Evolutionary conservation across 345 rosid genomes (phyloP).

Genomic region (Ceriops decandra): DNA sequence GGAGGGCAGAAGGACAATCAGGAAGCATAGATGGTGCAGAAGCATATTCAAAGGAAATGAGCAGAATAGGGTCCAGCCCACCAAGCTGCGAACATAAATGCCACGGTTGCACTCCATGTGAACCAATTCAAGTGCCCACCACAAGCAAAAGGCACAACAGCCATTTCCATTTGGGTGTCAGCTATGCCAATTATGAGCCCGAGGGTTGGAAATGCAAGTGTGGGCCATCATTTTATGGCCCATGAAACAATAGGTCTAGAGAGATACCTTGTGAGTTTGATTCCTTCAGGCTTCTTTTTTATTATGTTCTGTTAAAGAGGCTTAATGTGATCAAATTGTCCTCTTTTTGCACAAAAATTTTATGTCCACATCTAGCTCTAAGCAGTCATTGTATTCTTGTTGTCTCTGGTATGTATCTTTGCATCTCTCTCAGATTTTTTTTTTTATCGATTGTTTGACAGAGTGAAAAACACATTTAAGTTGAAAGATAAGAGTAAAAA

Average conservation of each 20-base stretch:
- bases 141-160: slow-evolving; percentile 18
- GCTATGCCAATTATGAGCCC: slow-evolving; percentile 73
- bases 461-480: too few relatives aligned
- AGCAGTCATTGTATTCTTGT: too few relatives aligned
- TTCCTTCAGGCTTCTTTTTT: too few relatives aligned
- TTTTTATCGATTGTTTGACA: too few relatives aligned
- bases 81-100: slow-evolving; percentile 77
- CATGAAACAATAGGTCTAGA: slow-evolving; percentile 25
- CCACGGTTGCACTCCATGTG: slow-evolving; percentile 67
- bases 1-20: slow-evolving; percentile 3
- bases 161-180: slow-evolving; percentile 27
- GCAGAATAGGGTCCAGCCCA: slow-evolving; percentile 69
- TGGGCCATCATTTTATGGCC: slow-evolving; percentile 49
- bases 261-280: neutral
- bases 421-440: too few relatives aligned
- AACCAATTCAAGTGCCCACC: slow-evolving; percentile 68
- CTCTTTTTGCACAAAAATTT: too few relatives aligned
- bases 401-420: too few relatives aligned
- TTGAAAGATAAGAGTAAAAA: too few relatives aligned
- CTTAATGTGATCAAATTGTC: too few relatives aligned
- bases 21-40: slow-evolving; percentile 2
- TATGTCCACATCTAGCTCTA: too few relatives aligned
- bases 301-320: too few relatives aligned
- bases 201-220: slow-evolving; percentile 86
- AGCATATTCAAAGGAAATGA: slow-evolving; percentile 20